phyloP scores from a whole-genome alignment of 805 yeast species.

The Nakazawaea ambrosiae region DNA sequence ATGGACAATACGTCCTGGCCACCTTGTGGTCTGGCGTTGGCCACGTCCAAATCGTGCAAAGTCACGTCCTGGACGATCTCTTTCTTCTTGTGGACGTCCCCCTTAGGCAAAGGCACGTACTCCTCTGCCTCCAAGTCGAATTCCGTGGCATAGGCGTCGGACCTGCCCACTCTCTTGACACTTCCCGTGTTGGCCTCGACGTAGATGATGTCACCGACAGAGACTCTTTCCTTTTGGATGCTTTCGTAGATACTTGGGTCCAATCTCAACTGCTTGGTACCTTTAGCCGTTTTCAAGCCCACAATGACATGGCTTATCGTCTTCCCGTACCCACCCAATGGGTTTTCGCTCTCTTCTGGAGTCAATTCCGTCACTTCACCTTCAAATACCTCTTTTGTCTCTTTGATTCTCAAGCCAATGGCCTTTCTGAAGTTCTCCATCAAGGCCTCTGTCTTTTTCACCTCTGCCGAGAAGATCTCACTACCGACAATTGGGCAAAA shows the following conservation, averaged over 20 bases:
- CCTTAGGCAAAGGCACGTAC: constrained; percentile 97
- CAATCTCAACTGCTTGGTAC: constrained; percentile 80
- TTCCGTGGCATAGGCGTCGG: constrained; percentile 98
- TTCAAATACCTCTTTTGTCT: constrained; percentile 95
- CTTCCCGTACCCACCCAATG: constrained; percentile 96
- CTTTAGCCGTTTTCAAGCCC: constrained; percentile 88
- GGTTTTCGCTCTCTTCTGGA: constrained; percentile 95
- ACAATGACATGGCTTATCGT: constrained; percentile 90
- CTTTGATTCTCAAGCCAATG: constrained; percentile 92
- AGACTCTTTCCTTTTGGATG: constrained; percentile 89
- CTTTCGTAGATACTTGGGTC: constrained; percentile 92
- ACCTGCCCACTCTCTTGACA: constrained; percentile 93
- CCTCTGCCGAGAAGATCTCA: constrained; percentile 92
- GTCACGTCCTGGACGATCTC: constrained; percentile 98
- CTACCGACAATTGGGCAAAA: constrained; percentile 96
- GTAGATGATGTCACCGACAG: constrained; percentile 94
- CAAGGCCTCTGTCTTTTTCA: constrained; percentile 90
- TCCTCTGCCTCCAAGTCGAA: constrained; percentile 98
- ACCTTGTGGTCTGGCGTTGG: constrained; percentile 93
- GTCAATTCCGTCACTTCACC: constrained; percentile 96
- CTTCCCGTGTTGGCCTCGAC: constrained; percentile 97
- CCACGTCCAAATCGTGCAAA: constrained; percentile 91
- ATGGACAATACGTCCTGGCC: constrained; percentile 94
- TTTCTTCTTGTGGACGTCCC: constrained; percentile 96
- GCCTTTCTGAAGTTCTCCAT: constrained; percentile 97